Percentiles rank a stretch among this genome's conserved stretches.
These are phyloP conservation scores for Lentinula raphanica DNA, from an alignment of 768 basidiomycete species.

Conservation along the genomic window DNA sequence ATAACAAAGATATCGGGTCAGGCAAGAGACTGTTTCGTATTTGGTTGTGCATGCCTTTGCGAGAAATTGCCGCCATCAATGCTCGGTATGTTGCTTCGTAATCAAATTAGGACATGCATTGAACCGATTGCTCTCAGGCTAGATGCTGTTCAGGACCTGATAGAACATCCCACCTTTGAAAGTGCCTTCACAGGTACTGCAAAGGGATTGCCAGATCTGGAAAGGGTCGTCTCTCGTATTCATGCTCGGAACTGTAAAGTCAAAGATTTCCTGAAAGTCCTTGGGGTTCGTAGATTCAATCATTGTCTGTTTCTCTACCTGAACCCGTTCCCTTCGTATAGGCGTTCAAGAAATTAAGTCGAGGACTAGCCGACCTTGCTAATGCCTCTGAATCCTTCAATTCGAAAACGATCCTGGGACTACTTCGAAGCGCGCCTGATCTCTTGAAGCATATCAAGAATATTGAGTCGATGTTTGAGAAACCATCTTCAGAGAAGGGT, in stretches of 20 bases:
- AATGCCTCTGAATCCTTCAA: constrained; percentile 68
- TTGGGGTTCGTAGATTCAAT: constrained; percentile 43
- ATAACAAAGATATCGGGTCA: constrained; percentile 19
- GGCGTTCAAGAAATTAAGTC: constrained; percentile 73
- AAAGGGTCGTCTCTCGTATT: constrained; percentile 90
- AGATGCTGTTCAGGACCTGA: constrained; percentile 90
- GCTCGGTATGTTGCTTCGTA: constrained; percentile 51
- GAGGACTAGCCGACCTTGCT: constrained; percentile 57
- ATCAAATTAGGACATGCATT: neutral
- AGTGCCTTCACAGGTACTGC: constrained; percentile 68
- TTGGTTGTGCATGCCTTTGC: constrained; percentile 92
- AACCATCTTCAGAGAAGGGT: constrained; percentile 55
- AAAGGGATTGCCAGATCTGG: constrained; percentile 85
- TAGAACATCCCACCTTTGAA: constrained; percentile 75
- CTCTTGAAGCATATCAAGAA: constrained; percentile 65
- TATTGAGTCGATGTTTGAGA: constrained; percentile 66
- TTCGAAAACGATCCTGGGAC: constrained; percentile 67
- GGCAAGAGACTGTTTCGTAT: constrained; percentile 94
- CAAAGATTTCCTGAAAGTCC: constrained; percentile 81
- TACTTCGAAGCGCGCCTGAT: constrained; percentile 81
- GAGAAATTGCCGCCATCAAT: constrained; percentile 80
- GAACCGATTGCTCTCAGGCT: constrained; percentile 44
- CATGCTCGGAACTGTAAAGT: constrained; percentile 90
- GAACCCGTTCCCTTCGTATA: constrained; percentile 20
- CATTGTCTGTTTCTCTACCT: neutral